phyloP scores from a whole-genome alignment of 148 eudicot genomes.

The Talinum fruticosum region DNA sequence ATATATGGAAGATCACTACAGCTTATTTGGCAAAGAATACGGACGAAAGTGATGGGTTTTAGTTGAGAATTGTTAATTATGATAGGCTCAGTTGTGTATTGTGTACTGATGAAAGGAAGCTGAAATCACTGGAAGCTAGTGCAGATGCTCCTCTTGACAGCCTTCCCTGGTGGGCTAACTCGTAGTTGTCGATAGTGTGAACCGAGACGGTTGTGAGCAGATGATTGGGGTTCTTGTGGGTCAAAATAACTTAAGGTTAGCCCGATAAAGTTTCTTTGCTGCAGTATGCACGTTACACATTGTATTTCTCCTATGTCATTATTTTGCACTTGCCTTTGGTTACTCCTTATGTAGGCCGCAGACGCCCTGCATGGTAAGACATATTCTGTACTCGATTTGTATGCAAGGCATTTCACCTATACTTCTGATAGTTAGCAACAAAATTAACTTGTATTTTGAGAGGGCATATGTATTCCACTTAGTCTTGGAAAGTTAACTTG shows the following conservation, averaged over 20 bases:
- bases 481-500: not conserved
- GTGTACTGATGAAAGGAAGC: not conserved
- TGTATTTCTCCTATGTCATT: not conserved
- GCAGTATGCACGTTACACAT: not conserved
- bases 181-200: not conserved
- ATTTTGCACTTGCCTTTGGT: not conserved
- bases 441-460: not conserved
- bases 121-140: not conserved
- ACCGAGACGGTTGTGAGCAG: not conserved
- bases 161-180: too few relatives aligned
- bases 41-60: not conserved
- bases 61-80: not conserved
- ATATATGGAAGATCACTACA: not conserved
- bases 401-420: not conserved
- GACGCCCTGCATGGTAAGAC: not conserved
- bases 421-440: not conserved
- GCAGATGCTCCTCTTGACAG: not conserved
- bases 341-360: slow-evolving; percentile 20
- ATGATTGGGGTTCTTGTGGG: not conserved
- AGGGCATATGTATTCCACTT: not conserved
- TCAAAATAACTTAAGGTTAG: not conserved
- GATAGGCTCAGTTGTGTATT: too few relatives aligned
- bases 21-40: not conserved
- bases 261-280: not conserved
- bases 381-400: not conserved